A percentile compares a stretch with the other conserved stretches of the same genome.
These are phyloP conservation scores for Chiua sp. DNA, from an alignment of 1,284 basidiomycete genomes.

Conservation along the genomic window DNA sequence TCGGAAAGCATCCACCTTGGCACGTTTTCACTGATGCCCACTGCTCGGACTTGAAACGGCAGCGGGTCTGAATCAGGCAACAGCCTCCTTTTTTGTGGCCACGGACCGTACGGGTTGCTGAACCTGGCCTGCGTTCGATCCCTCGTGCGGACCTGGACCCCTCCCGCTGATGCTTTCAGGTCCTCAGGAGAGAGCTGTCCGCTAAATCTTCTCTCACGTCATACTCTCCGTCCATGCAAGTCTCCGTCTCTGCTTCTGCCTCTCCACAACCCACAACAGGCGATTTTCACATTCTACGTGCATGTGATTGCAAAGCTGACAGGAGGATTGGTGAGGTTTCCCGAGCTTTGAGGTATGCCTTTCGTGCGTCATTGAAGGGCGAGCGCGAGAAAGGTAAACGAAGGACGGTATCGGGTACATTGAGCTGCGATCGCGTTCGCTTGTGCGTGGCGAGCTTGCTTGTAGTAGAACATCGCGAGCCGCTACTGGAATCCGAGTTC, in stretches of 20 bases:
- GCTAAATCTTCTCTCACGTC: slow-evolving; percentile 3
- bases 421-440: slow-evolving; percentile 58
- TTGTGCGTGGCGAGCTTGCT: slow-evolving; percentile 21
- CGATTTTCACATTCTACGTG: neutral
- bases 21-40: slow-evolving; percentile 28
- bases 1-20: slow-evolving; percentile 26
- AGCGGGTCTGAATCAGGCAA: slow-evolving; percentile 29
- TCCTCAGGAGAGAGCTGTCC: slow-evolving; percentile 9
- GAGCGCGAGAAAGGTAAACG: slow-evolving; percentile 48
- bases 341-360: slow-evolving; percentile 16
- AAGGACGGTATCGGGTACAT: slow-evolving; percentile 49
- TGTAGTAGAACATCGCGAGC: neutral
- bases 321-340: neutral
- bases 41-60: slow-evolving; percentile 12
- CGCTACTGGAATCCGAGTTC: neutral
- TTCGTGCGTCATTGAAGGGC: slow-evolving; percentile 57
- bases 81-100: slow-evolving; percentile 29
- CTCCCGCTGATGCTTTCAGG: neutral
- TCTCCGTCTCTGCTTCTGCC: slow-evolving; percentile 4
- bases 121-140: slow-evolving; percentile 1
- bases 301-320: neutral
- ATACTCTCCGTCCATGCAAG: neutral
- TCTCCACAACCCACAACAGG: neutral
- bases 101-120: slow-evolving; percentile 1
- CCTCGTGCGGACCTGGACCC: neutral